Evolutionary conservation across 768 basidiomycete genomes (phyloP), one percentile per base, ranked within the genome.

Genomic region (Psilocybe sp.): DNA sequence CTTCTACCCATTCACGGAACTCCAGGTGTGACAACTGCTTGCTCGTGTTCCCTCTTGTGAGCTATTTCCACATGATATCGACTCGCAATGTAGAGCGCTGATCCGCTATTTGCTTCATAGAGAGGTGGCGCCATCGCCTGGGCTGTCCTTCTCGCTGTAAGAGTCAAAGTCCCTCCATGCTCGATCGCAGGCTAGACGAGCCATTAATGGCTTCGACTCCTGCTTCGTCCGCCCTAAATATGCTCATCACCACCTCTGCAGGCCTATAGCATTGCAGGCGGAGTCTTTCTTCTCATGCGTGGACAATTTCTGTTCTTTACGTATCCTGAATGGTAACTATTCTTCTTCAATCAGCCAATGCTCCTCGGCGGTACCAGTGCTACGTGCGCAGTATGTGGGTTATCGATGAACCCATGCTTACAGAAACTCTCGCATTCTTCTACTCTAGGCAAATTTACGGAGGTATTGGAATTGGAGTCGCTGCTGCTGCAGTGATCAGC

Each of bases 1-100:
- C 36, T 19, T 39, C 39, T 46, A 38, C 40, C 43, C 49, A 48
- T 52, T 34, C 61, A 59, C 53, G 41, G 48, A 40, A 34, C 44
- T 47, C 28, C 49, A 87, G 85, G 86, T 89, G 86, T 73, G 86
- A 88, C 72, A 87, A 87, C 68, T 89, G 85, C 69, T 72, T 87
- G 50, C 79, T 89, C 50, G 70, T 87, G 52, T 72, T 89, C 51
- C 86, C 86, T 62, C 75, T 89, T 68, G 87, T 86, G 61, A 63
- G 83, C 63, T 43, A 49, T 55, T 58, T 40, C 11, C 51, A 47
- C 48, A 41, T 45, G 49, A 50, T 44, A 54, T 33, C 47, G 40
- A 32, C 46, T 50, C 48, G 54, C 53, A 57, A 55, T 37, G 51
- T 52, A 34, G 44, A 34, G 52, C 57, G 38, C 57, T 70, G 61